Evolutionary conservation across 306 rosid species (phyloP).

Genomic region (Trifolium subterraneum): DNA sequence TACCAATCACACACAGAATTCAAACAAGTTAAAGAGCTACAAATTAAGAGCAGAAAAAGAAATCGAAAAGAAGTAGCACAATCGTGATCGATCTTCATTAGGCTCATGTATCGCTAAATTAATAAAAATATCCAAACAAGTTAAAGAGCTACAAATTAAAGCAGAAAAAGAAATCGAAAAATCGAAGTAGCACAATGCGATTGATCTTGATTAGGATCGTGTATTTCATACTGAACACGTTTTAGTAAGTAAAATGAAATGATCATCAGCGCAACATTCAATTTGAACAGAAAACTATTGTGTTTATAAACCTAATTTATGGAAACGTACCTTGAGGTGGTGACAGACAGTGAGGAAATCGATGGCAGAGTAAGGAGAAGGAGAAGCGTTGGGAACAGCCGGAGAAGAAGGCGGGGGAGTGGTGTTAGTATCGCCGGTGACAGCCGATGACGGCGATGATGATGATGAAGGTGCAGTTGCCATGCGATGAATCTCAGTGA

Average conservation of each 20-base stretch:
- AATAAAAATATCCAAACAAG: not conserved
- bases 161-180: too few relatives aligned
- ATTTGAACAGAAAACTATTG: not conserved
- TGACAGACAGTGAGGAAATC: conserved; percentile 87
- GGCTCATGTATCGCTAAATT: not conserved
- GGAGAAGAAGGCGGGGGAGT: conserved; percentile 41
- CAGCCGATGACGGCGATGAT: conserved; percentile 19
- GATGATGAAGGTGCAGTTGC: conserved; percentile 45
- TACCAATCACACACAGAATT: not conserved
- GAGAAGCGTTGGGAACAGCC: conserved; percentile 38
- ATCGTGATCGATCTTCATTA: conserved; percentile 1
- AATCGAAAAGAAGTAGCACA: not conserved
- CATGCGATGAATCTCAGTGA: not conserved
- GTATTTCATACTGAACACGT: not conserved
- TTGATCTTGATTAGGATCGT: not conserved
- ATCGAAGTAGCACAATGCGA: not conserved
- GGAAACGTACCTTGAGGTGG: conserved; percentile 62
- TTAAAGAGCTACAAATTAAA: too few relatives aligned
- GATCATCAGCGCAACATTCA: not conserved
- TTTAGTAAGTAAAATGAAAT: not conserved
- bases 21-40: conserved; percentile 15
- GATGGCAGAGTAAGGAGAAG: conserved; percentile 69
- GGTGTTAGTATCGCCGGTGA: conserved; percentile 37
- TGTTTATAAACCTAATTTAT: not conserved
- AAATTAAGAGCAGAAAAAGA: not conserved